A percentile compares a stretch with the other conserved stretches of the same genome.
Evolutionary conservation across 2,329 filamentous ascomycete species (phyloP).

Genomic region (Kalmusia sp.): DNA sequence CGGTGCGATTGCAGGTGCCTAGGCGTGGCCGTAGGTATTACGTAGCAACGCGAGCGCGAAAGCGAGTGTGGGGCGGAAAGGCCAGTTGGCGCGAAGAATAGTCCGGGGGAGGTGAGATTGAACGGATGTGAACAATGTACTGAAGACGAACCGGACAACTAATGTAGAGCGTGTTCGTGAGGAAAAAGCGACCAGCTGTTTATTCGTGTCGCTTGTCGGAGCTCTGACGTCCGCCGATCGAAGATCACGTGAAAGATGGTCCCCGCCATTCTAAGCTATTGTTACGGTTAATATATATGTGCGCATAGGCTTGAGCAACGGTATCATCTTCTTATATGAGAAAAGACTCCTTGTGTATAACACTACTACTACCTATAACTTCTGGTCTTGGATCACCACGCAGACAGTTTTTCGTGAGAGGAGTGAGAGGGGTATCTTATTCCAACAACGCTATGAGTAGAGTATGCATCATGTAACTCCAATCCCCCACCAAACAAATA

Average conservation of each 20-base stretch:
- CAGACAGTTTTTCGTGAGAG: background rate
- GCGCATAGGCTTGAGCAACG: too few species aligned
- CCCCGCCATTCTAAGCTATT: too few species aligned
- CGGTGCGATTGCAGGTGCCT: background rate
- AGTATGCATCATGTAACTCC: conserved; percentile 1
- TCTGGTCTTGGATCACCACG: background rate
- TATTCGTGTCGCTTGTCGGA: conserved; percentile 42
- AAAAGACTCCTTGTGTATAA: background rate
- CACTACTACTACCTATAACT: too few species aligned
- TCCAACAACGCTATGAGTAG: conserved; percentile 21
- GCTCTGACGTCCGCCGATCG: conserved; percentile 29
- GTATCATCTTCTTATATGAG: too few species aligned
- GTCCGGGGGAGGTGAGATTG: background rate
- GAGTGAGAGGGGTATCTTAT: conserved; percentile 30
- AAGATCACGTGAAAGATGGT: conserved; percentile 17
- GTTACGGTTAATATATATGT: too few species aligned
- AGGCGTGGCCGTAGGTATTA: background rate
- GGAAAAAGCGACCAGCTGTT: conserved; percentile 37
- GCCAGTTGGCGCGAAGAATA: background rate
- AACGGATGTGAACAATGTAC: background rate
- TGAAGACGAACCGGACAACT: conserved; percentile 8
- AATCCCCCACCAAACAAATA: conserved; percentile 5
- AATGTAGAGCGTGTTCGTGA: conserved; percentile 22
- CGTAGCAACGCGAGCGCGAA: background rate
- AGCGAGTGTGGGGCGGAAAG: background rate